A percentile compares a stretch with the other conserved stretches of the same genome.
These are phyloP conservation scores for Trichoderma koningiopsis DNA, from an alignment of 2,329 filamentous ascomycete genomes.

Conservation along the genomic window DNA sequence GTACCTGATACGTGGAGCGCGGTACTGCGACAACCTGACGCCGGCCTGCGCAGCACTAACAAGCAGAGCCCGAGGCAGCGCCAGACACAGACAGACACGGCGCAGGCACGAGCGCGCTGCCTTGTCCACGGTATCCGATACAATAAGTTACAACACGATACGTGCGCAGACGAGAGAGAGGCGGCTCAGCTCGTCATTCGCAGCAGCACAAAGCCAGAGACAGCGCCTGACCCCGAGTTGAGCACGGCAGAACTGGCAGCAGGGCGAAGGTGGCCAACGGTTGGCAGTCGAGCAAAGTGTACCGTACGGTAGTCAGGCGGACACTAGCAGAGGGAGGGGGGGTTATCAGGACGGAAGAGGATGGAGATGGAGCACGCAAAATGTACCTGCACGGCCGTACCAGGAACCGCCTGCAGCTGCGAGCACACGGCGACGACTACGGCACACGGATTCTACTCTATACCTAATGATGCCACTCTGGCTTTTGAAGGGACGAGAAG, in stretches of 20 bases:
- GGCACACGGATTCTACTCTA: not conserved
- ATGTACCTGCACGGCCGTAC: not conserved
- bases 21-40: not conserved
- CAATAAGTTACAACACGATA: not conserved
- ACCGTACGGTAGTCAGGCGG: not conserved
- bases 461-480: not conserved
- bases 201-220: not conserved
- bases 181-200: not conserved
- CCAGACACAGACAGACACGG: not conserved
- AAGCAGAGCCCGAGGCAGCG: not conserved
- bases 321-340: not conserved
- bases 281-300: not conserved
- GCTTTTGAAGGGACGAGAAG: not conserved
- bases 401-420: not conserved
- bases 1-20: conserved; percentile 7
- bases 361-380: not conserved
- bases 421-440: not conserved
- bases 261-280: not conserved
- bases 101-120: not conserved
- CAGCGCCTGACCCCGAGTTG: not conserved
- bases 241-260: not conserved
- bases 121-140: not conserved
- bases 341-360: not conserved
- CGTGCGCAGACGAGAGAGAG: not conserved
- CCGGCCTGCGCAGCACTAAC: not conserved